Evolutionary conservation across 2,329 filamentous ascomycete genomes (phyloP), one percentile per base, ranked within the genome.

Genomic region (Arthrobotrys sphaeroides): DNA sequence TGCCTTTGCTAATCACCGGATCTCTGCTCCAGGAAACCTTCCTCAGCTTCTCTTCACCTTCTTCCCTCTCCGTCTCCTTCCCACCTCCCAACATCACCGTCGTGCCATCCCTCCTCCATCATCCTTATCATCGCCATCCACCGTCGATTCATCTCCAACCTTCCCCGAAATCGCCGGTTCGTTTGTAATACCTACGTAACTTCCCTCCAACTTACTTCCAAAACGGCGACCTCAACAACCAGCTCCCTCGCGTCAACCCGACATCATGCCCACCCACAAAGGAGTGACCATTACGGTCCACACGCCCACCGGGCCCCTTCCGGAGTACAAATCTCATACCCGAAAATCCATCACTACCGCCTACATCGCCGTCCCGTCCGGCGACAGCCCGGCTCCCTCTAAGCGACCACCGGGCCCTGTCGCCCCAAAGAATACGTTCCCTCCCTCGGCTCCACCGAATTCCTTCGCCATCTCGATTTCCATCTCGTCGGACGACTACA

Each of bases 381-480:
- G 64, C 51, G 66, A 69, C 33, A 49, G 66, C 43, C 65, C 64
- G 20, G 49, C 59, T 36, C 65, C 65, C 12, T 62, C 65, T 5
- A 70, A 76, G 45, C 65, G 64, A 49, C 59, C 73, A 49, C 73
- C 73, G 91, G 94, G 77, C 91, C 94, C 43, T 92, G 91, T 83
- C 84, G 70, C 70, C 31, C 97, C 45, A 88, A 88, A 49, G 79
- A 83, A 70, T 86, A 90, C 80, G 85, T 88, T 38, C 85, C 89
- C 76, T 87, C 88, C 68, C 89, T 89, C 80, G 93, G 93, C 84
- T 90, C 93, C 57, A 93, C 98, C 84, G 91, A 96, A 79, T 93
- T 95, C 76, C 95, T 99, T 99, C 83, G 95, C 95, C 79, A 97
- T 99, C 81, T 98, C 94, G 61, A 98, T 99, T 81, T 98, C 95